These are phyloP conservation scores for Mrakia gelida DNA, from an alignment of 768 basidiomycete genomes.

Conservation along the genomic window DNA sequence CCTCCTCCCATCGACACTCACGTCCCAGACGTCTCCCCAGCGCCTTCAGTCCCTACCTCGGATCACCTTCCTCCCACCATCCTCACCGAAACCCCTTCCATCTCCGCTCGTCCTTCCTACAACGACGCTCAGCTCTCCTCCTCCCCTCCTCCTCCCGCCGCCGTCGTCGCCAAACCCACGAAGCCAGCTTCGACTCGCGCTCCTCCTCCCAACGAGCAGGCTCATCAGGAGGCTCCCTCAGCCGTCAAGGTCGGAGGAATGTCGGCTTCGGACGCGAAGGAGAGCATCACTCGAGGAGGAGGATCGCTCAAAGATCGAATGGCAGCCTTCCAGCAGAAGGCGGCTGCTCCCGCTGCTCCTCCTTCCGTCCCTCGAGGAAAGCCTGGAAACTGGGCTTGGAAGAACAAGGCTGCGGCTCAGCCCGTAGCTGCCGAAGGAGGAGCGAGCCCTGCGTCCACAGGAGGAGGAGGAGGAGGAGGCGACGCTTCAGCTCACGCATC, in stretches of 20 bases:
- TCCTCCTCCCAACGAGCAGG: not conserved
- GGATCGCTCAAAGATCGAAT: conserved; percentile 32
- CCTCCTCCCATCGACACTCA: conserved; percentile 10
- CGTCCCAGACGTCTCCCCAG: not conserved
- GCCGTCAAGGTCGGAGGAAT: conserved; percentile 30
- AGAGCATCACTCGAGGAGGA: conserved; percentile 26
- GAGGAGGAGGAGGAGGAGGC: not conserved
- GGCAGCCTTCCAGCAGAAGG: conserved; percentile 32
- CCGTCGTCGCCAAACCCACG: conserved; percentile 4
- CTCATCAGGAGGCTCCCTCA: conserved; percentile 8
- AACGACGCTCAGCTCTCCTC: not conserved
- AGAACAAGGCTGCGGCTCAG: conserved; percentile 31
- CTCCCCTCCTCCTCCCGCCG: not conserved
- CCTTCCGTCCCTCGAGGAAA: conserved; percentile 28
- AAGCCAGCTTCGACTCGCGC: not conserved
- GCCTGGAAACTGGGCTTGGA: conserved; percentile 31
- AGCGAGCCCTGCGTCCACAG: not conserved
- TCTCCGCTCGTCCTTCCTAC: not conserved
- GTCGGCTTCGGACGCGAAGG: conserved; percentile 32
- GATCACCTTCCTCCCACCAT: not conserved
- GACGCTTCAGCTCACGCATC: conserved; percentile 17
- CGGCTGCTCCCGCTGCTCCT: conserved; percentile 4
- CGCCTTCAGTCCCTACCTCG: conserved; percentile 13
- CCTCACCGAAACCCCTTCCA: conserved; percentile 1
- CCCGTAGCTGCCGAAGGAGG: conserved; percentile 5